These are phyloP conservation scores for Podosphaera aphanis DNA, from an alignment of 2,329 filamentous ascomycete genomes.

Conservation along the genomic window DNA sequence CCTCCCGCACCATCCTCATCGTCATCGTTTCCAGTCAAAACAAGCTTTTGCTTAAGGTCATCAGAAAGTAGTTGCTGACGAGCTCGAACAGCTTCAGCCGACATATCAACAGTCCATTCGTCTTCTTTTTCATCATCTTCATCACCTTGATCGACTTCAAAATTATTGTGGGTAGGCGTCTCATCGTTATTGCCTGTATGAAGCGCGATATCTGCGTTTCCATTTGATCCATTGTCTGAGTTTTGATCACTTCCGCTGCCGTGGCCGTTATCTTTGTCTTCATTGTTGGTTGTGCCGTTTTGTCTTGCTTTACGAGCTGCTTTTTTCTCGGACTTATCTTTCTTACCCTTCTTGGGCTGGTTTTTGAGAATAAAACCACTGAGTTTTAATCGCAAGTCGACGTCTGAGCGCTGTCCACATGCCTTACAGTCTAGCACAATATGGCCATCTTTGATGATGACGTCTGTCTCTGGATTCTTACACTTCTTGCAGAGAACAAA, in stretches of 20 bases:
- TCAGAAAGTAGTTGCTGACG: slow-evolving; percentile 82
- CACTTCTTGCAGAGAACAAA: slow-evolving; percentile 99
- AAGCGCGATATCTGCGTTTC: slow-evolving; percentile 27
- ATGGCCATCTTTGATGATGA: slow-evolving; percentile 78
- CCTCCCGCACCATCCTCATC: slow-evolving; percentile 61
- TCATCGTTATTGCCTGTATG: slow-evolving; percentile 78
- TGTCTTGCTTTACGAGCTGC: slow-evolving; percentile 72
- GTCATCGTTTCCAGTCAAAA: slow-evolving; percentile 54
- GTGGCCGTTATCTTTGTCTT: slow-evolving; percentile 28
- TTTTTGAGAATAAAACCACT: slow-evolving; percentile 96
- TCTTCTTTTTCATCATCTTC: slow-evolving; percentile 52
- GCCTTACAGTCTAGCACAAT: slow-evolving; percentile 97
- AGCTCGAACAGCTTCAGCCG: slow-evolving; percentile 80
- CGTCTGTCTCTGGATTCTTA: slow-evolving; percentile 97
- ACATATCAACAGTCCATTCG: slow-evolving; percentile 92
- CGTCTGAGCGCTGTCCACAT: slow-evolving; percentile 77
- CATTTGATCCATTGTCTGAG: slow-evolving; percentile 30
- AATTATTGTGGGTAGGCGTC: slow-evolving; percentile 52
- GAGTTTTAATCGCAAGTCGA: slow-evolving; percentile 84
- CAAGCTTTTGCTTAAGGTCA: slow-evolving; percentile 82
- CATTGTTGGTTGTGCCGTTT: slow-evolving; percentile 28
- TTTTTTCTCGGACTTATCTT: slow-evolving; percentile 82
- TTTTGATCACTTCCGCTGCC: slow-evolving; percentile 40
- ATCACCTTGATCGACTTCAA: slow-evolving; percentile 43
- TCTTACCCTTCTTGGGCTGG: slow-evolving; percentile 80